Conservation (phyloP, 2,329 filamentous ascomycete genomes). For the Pseudocercospora musae region DNA sequence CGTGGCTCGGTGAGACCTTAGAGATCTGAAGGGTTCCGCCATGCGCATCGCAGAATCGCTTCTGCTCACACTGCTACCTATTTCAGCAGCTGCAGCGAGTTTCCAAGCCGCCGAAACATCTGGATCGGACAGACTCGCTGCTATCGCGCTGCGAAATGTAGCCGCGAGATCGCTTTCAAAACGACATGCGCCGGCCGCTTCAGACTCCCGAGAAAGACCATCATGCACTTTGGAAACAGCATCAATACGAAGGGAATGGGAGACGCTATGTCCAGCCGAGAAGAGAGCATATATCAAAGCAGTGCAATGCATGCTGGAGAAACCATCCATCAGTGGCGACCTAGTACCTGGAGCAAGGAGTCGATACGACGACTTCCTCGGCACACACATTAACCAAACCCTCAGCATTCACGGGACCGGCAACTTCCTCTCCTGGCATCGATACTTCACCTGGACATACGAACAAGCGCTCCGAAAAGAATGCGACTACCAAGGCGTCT, state of each 20-base stretch:
- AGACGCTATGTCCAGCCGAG: conserved; percentile 22
- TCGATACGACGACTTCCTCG: conserved; percentile 23
- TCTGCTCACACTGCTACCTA: conserved; percentile 8
- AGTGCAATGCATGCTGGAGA: conserved; percentile 30
- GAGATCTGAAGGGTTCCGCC: not conserved
- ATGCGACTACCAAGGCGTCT: conserved; percentile 43
- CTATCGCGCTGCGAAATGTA: conserved; percentile 25
- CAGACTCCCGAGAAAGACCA: not conserved
- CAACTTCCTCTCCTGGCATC: conserved; percentile 41
- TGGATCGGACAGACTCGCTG: conserved; percentile 26
- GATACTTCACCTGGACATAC: conserved; percentile 43
- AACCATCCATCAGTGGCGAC: conserved; percentile 25
- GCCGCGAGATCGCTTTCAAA: conserved; percentile 18
- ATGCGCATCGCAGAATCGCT: conserved; percentile 16
- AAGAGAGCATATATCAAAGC: conserved; percentile 33
- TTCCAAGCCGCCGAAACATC: conserved; percentile 28
- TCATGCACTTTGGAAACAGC: conserved; percentile 35
- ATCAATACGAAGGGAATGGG: conserved; percentile 45
- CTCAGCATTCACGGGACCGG: conserved; percentile 18
- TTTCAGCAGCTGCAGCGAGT: conserved; percentile 8
- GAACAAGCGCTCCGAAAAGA: conserved; percentile 43
- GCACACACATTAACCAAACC: conserved; percentile 34
- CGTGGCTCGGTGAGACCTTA: not conserved
- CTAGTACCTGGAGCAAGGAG: conserved; percentile 29
- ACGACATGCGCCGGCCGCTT: not conserved